Percentiles rank a stretch among this genome's conserved stretches.
Evolutionary conservation across 2,329 filamentous ascomycete species (phyloP).

Genomic region (Apiospora sp.): DNA sequence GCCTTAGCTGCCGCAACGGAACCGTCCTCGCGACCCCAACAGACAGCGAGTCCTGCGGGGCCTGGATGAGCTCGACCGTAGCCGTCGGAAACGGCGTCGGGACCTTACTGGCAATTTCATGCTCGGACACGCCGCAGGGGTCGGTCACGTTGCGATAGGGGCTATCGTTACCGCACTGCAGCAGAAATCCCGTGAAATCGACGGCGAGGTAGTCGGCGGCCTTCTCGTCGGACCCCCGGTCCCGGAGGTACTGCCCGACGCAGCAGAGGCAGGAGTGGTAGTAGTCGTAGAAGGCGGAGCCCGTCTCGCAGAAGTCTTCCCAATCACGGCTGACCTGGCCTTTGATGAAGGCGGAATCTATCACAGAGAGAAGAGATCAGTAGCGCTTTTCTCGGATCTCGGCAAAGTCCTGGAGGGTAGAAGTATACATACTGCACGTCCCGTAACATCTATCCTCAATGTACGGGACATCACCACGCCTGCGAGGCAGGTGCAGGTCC

Average conservation of each 20-base stretch:
- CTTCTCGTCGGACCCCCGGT: neutral
- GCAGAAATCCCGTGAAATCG: constrained; percentile 24
- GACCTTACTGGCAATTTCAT: neutral
- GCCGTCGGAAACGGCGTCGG: constrained; percentile 22
- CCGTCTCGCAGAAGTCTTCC: constrained; percentile 26
- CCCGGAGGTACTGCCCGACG: neutral
- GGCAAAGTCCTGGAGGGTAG: neutral
- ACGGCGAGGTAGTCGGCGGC: constrained; percentile 23
- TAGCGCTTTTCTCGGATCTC: no score
- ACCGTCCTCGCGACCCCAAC: constrained; percentile 24
- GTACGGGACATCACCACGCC: neutral
- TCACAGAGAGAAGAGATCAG: neutral
- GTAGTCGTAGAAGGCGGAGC: constrained; percentile 26
- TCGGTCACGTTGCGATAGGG: neutral
- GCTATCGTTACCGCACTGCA: neutral
- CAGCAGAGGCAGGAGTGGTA: constrained; percentile 27
- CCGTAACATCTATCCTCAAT: constrained; percentile 1
- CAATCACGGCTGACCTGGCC: constrained; percentile 21
- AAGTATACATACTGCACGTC: neutral
- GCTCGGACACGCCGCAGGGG: neutral
- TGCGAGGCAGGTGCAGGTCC: neutral
- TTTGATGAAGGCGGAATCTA: constrained; percentile 27
- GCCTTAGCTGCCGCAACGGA: constrained; percentile 20
- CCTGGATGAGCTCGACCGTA: neutral
- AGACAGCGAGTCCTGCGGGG: constrained; percentile 26